Conservation (phyloP, 768 basidiomycete species). For the Cyclocybe cylindracea region DNA sequence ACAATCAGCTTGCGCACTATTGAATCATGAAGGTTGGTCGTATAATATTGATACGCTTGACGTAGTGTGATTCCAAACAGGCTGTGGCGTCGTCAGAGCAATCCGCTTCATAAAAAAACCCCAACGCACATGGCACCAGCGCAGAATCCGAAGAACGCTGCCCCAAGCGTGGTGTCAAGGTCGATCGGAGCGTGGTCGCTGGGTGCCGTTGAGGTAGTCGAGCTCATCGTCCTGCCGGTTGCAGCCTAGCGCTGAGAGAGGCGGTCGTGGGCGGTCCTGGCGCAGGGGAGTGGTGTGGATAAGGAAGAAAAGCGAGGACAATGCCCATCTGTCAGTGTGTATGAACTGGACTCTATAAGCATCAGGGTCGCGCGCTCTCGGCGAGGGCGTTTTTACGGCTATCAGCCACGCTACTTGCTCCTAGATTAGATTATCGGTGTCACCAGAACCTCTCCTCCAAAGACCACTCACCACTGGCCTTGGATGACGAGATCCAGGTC, state of each 20-base stretch:
- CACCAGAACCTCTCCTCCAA: not conserved
- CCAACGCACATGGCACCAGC: constrained; percentile 28
- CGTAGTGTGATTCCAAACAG: constrained; percentile 31
- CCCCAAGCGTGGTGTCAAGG: constrained; percentile 21
- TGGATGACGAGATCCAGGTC: too few relatives aligned
- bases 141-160: constrained; percentile 31
- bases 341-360: constrained; percentile 6
- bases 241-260: constrained; percentile 17
- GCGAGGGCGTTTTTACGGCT: not conserved
- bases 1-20: constrained; percentile 21
- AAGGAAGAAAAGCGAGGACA: constrained; percentile 7
- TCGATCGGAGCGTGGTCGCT: constrained; percentile 1
- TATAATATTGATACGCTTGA: constrained; percentile 31
- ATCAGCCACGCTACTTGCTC: not conserved
- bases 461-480: too few relatives aligned
- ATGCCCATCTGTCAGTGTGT: constrained; percentile 5
- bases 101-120: not conserved
- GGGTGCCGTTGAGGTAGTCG: constrained; percentile 8
- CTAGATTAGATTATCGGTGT: constrained; percentile 1
- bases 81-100: constrained; percentile 7
- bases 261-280: constrained; percentile 9
- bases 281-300: not conserved
- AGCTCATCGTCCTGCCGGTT: constrained; percentile 18
- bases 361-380: constrained; percentile 3
- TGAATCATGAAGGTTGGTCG: constrained; percentile 15